These are phyloP conservation scores for Boletus rubroflammeus DNA, from an alignment of 768 basidiomycete species.

Conservation along the genomic window DNA sequence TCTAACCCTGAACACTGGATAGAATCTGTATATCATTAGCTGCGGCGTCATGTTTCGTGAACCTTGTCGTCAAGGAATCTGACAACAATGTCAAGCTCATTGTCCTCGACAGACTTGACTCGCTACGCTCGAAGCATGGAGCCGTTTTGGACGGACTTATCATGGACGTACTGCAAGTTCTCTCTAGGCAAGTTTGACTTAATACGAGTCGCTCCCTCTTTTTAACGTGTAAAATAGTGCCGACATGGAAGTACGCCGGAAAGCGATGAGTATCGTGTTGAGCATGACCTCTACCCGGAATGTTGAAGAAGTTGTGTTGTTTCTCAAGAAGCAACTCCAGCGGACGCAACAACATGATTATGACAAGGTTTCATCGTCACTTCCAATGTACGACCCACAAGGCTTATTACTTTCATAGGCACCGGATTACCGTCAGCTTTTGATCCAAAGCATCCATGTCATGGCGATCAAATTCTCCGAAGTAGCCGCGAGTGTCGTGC, in stretches of 20 bases:
- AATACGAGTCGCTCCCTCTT: not conserved
- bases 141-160: constrained; percentile 86
- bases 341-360: constrained; percentile 88
- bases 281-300: constrained; percentile 93
- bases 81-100: constrained; percentile 99
- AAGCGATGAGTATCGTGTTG: constrained; percentile 84
- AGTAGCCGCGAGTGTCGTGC: constrained; percentile 92
- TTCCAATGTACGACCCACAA: not conserved
- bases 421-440: constrained; percentile 89
- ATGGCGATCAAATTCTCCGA: constrained; percentile 97
- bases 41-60: constrained; percentile 84
- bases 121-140: constrained; percentile 79
- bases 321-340: constrained; percentile 97
- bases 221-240: constrained; percentile 45
- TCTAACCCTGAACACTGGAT: not conserved
- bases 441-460: constrained; percentile 96
- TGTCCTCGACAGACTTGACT: constrained; percentile 87
- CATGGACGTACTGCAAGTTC: constrained; percentile 92
- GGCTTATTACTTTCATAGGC: constrained; percentile 46
- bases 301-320: constrained; percentile 92
- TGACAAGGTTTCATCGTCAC: constrained; percentile 64
- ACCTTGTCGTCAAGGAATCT: constrained; percentile 88
- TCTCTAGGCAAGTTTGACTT: constrained; percentile 57
- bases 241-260: constrained; percentile 94
- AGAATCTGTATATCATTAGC: constrained; percentile 43